Evolutionary conservation across 805 yeast genomes (phyloP).

Genomic region (Pichia paraexigua): DNA sequence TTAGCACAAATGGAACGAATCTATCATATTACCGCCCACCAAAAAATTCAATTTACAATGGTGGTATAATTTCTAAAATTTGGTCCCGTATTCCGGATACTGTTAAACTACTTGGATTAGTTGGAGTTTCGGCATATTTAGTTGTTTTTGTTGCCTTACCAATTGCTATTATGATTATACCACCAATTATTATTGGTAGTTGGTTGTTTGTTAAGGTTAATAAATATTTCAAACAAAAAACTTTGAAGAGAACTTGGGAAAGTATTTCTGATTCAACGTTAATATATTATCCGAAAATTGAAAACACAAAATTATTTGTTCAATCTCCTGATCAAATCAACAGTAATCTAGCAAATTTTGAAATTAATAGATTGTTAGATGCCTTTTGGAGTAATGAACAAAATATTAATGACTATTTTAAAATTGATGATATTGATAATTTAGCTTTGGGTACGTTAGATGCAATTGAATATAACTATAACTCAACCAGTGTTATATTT

Average conservation of each 20-base stretch:
- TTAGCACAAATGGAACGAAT: not conserved
- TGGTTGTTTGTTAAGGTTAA: slow-evolving; percentile 13
- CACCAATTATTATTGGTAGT: slow-evolving; percentile 26
- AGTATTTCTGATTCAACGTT: slow-evolving; percentile 20
- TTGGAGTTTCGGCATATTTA: slow-evolving; percentile 22
- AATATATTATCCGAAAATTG: slow-evolving; percentile 16
- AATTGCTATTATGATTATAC: slow-evolving; percentile 23
- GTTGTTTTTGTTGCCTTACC: slow-evolving; percentile 28
- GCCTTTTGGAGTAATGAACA: slow-evolving; percentile 27
- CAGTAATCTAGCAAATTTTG: slow-evolving; percentile 24
- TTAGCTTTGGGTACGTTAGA: slow-evolving; percentile 25
- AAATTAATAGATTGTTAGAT: slow-evolving; percentile 23
- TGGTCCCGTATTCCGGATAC: slow-evolving; percentile 25
- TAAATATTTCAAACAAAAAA: slow-evolving; percentile 7
- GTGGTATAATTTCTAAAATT: slow-evolving; percentile 9
- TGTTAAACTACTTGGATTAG: slow-evolving; percentile 19
- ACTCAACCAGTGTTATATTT: slow-evolving; percentile 16
- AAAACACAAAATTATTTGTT: slow-evolving; percentile 8
- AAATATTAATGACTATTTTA: slow-evolving; percentile 22
- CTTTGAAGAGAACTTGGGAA: slow-evolving; percentile 19
- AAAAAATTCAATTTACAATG: slow-evolving; percentile 13
- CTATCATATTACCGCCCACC: slow-evolving; percentile 19
- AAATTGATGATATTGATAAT: slow-evolving; percentile 15
- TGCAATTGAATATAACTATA: slow-evolving; percentile 20
- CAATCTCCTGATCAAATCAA: slow-evolving; percentile 25